A percentile compares a stretch with the other conserved stretches of the same genome.
Conservation (phyloP, 176 grass and related monocot species). For the Avena eriantha region DNA sequence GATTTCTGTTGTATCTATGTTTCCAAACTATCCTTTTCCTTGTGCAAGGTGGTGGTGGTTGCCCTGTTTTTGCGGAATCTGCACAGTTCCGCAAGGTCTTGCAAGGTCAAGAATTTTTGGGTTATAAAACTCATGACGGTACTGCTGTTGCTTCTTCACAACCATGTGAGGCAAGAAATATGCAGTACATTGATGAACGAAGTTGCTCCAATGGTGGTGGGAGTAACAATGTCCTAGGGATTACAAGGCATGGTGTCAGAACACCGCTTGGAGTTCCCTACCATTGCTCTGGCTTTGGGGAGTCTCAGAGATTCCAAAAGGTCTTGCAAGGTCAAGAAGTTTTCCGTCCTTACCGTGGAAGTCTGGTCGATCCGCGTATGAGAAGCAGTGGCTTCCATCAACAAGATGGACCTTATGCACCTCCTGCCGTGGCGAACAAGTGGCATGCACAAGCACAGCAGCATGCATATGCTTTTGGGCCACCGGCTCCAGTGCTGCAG, state of each 20-base stretch:
- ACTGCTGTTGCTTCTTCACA: constrained; percentile 64
- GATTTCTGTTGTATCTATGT: neutral
- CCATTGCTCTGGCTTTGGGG: constrained; percentile 83
- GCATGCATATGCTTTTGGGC: constrained; percentile 38
- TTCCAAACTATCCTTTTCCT: constrained; percentile 3
- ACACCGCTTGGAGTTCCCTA: constrained; percentile 58
- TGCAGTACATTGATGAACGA: constrained; percentile 59
- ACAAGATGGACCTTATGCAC: constrained; percentile 42
- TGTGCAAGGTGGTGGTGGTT: constrained; percentile 66
- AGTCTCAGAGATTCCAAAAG: constrained; percentile 93
- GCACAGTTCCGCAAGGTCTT: constrained; percentile 97
- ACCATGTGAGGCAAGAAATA: constrained; percentile 52
- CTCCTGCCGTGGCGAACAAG: constrained; percentile 42
- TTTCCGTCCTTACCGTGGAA: constrained; percentile 55
- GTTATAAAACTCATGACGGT: constrained; percentile 62
- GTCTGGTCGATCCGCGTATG: constrained; percentile 43
- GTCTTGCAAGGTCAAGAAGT: constrained; percentile 99
- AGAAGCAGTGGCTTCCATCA: constrained; percentile 49
- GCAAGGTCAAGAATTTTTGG: constrained; percentile 99
- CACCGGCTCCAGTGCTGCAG: constrained; percentile 24
- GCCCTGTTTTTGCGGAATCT: constrained; percentile 72
- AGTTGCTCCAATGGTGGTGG: constrained; percentile 54
- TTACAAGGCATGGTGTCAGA: constrained; percentile 58
- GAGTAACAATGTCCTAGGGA: constrained; percentile 49
- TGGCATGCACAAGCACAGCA: constrained; percentile 50